Percentiles rank a stretch among this genome's conserved stretches.
Conservation (phyloP, 192 early-diverging fungal genomes). For the Coemansia sp. region DNA sequence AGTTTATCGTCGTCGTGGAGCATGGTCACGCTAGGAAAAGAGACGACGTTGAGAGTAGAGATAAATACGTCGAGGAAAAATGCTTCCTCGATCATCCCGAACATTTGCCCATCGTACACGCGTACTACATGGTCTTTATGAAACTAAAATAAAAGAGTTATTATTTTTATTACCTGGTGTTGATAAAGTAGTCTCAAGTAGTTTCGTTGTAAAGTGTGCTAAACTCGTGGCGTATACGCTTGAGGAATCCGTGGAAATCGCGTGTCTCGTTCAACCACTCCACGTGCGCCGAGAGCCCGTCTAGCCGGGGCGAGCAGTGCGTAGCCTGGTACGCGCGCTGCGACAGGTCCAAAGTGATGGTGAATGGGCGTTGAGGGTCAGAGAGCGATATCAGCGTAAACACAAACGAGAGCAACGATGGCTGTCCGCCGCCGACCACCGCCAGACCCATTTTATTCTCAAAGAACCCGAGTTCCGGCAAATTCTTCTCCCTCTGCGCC, state of each 20-base stretch:
- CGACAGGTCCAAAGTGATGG: constrained; percentile 62
- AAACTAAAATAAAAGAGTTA: constrained; percentile 36
- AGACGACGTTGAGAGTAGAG: constrained; percentile 45
- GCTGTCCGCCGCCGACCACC: constrained; percentile 43
- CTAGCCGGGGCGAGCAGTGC: constrained; percentile 58
- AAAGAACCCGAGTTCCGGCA: constrained; percentile 63
- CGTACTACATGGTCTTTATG: constrained; percentile 58
- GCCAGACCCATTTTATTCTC: constrained; percentile 56
- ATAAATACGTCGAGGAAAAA: constrained; percentile 40
- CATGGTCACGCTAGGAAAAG: constrained; percentile 53
- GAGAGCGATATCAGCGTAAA: constrained; percentile 67
- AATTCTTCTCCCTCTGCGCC: constrained; percentile 52
- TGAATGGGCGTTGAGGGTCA: constrained; percentile 57
- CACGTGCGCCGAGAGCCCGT: constrained; percentile 51
- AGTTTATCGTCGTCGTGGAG: constrained; percentile 57
- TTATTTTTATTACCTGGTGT: too few relatives aligned
- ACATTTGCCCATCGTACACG: constrained; percentile 59
- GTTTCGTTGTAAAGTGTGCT: constrained; percentile 40
- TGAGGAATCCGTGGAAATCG: constrained; percentile 73
- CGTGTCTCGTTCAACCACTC: constrained; percentile 61
- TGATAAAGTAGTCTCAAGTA: too few relatives aligned
- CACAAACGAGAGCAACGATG: constrained; percentile 62
- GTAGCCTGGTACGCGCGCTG: constrained; percentile 59
- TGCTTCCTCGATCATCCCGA: constrained; percentile 29
- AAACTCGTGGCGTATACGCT: constrained; percentile 66